These are phyloP conservation scores for Coniochaeta pulveracea DNA, from an alignment of 2,329 filamentous ascomycete species.

Conservation along the genomic window DNA sequence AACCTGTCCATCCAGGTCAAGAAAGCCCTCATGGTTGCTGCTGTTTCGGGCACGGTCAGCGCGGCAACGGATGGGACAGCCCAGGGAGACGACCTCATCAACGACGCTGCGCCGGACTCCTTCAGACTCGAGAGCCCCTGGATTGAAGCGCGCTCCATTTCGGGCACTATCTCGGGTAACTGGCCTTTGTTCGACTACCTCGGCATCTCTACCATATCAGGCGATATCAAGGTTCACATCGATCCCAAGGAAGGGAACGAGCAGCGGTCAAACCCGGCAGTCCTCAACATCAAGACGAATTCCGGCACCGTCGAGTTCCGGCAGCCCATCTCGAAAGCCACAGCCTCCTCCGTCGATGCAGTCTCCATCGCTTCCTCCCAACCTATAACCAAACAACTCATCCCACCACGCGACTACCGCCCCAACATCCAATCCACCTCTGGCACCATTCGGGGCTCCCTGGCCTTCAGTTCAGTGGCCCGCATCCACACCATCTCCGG, in stretches of 20 bases:
- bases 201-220: slow-evolving; percentile 29
- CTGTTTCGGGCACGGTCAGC: slow-evolving; percentile 25
- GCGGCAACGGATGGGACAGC: slow-evolving; percentile 18
- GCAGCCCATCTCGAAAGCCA: slow-evolving; percentile 25
- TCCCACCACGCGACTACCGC: slow-evolving; percentile 35
- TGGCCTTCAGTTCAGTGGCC: slow-evolving; percentile 26
- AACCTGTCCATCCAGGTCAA: slow-evolving; percentile 25
- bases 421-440: slow-evolving; percentile 31
- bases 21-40: slow-evolving; percentile 19
- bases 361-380: not conserved
- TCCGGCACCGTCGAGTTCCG: slow-evolving; percentile 30
- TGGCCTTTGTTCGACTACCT: slow-evolving; percentile 41
- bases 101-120: slow-evolving; percentile 16
- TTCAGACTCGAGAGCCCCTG: slow-evolving; percentile 31
- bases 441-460: slow-evolving; percentile 26
- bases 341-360: not conserved
- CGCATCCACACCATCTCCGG: slow-evolving; percentile 28
- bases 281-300: slow-evolving; percentile 26
- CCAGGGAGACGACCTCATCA: slow-evolving; percentile 14
- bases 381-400: slow-evolving; percentile 6
- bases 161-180: slow-evolving; percentile 32
- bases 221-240: slow-evolving; percentile 27
- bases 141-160: slow-evolving; percentile 28
- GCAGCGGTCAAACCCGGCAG: slow-evolving; percentile 23
- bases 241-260: slow-evolving; percentile 26